Conservation (phyloP, 2,329 filamentous ascomycete species). For the Rasamsonia emersonii region DNA sequence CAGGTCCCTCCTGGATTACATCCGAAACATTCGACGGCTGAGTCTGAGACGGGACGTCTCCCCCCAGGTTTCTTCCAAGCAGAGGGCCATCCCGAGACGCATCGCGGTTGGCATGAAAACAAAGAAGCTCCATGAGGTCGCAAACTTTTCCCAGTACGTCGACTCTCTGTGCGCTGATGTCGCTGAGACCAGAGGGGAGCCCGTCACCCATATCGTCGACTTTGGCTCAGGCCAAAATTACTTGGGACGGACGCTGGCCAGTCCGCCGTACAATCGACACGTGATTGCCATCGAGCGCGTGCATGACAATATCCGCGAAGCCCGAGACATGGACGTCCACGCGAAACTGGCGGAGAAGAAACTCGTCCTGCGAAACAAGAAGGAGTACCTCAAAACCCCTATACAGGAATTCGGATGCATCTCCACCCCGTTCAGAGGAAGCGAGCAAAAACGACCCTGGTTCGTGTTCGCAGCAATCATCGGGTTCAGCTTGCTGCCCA, state of each 20-base stretch:
- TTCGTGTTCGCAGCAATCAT: too few species aligned
- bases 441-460: too few species aligned
- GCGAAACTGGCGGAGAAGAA: slow-evolving; percentile 68
- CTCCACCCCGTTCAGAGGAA: too few species aligned
- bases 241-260: slow-evolving; percentile 77
- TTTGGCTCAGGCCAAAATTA: slow-evolving; percentile 98
- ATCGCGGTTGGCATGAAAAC: slow-evolving; percentile 87
- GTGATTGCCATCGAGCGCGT: slow-evolving; percentile 87
- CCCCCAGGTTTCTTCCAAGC: slow-evolving; percentile 28
- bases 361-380: slow-evolving; percentile 64
- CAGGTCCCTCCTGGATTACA: slow-evolving; percentile 59
- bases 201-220: slow-evolving; percentile 81
- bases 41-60: slow-evolving; percentile 57
- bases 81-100: slow-evolving; percentile 55
- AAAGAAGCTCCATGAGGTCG: slow-evolving; percentile 92
- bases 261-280: slow-evolving; percentile 72
- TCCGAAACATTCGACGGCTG: slow-evolving; percentile 60
- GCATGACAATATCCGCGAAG: slow-evolving; percentile 76
- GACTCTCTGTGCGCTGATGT: slow-evolving; percentile 55
- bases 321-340: slow-evolving; percentile 73
- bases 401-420: too few species aligned
- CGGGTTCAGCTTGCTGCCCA: slow-evolving; percentile 6
- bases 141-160: slow-evolving; percentile 81
- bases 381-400: too few species aligned
- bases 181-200: slow-evolving; percentile 34